A percentile compares a stretch with the other conserved stretches of the same genome.
Evolutionary conservation across 2,329 filamentous ascomycete species (phyloP).

Genomic region (Fusarium irregulare): DNA sequence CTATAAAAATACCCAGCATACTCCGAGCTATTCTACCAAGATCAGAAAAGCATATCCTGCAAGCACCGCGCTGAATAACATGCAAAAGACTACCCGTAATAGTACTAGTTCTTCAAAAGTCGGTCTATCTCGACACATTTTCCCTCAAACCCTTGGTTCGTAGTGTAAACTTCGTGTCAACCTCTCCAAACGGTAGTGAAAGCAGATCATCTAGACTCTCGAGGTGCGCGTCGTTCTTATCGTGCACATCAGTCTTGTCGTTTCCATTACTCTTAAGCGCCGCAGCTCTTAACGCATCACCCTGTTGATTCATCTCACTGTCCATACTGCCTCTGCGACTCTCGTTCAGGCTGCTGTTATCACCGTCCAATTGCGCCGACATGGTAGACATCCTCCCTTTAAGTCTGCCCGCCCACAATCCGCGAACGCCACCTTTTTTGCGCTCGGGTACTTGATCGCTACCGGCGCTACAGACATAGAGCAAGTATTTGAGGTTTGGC

Average conservation of each 20-base stretch:
- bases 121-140: slow-evolving; percentile 50
- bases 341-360: slow-evolving; percentile 53
- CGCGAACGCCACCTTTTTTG: slow-evolving; percentile 70
- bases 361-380: slow-evolving; percentile 50
- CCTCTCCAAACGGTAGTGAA: slow-evolving; percentile 60
- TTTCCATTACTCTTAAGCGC: slow-evolving; percentile 44
- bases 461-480: slow-evolving; percentile 89
- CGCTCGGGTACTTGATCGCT: slow-evolving; percentile 70
- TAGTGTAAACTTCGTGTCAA: slow-evolving; percentile 60
- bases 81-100: background rate
- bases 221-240: slow-evolving; percentile 21
- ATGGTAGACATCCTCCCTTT: slow-evolving; percentile 51
- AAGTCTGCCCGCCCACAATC: slow-evolving; percentile 64
- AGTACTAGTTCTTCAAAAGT: background rate
- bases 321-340: slow-evolving; percentile 59
- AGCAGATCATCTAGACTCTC: slow-evolving; percentile 43
- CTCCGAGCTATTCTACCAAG: slow-evolving; percentile 10
- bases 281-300: slow-evolving; percentile 56
- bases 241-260: slow-evolving; percentile 38
- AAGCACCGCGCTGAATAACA: slow-evolving; percentile 17
- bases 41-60: background rate
- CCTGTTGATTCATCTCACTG: slow-evolving; percentile 56
- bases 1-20: background rate
- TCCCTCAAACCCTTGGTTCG: slow-evolving; percentile 68
- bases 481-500: slow-evolving; percentile 91